Base-by-base conservation (phyloP, 768 basidiomycete species). In the Holtermannia corniformis region DNA sequence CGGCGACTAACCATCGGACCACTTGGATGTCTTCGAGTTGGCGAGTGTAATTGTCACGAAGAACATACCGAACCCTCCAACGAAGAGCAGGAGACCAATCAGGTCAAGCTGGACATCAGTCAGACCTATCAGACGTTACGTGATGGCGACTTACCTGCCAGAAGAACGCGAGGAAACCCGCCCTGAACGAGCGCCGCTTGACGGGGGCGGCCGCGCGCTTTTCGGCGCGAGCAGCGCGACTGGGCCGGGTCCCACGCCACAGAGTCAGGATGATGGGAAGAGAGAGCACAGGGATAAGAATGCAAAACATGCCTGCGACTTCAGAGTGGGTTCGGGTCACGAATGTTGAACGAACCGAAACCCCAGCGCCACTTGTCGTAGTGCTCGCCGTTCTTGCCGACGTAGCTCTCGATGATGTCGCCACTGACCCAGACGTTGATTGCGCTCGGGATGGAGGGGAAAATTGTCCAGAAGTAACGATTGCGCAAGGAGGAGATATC, bases 31-130 rank as follows among this genome's bases (percentile, higher is more conserved):
- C 21, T 59, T 60, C 1, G 59, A 60, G 52, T 70, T 69, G 26
- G 71, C 71, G 24, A 68, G 52, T 1, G 71, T 72, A 56, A 72
- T 59, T 16, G 64, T 68, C 37, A 65, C 59, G 37, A 72, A 62
- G 50, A 70, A 54, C 45, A 72, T 55, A n/a, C 67, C 71, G 43
- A 63, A 56, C 3, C 67, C 67, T 22, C 54, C 64, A 4, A 70
- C 65, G 41, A 72, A 60, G 42, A 72, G 60, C 11, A 70, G 21
- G 1, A 72, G 55, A 12, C 71, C 71, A 52, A 70, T 60, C 14
- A 69, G 42, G 52, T 72, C 71, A 44, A 72, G 61, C 47, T 68
- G 60, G 68, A 68, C n/a, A 72, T 58, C 70, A 70, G 28, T 63
- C 22, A 5, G 37, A 28, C 21, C 54, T 51, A 14, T 45, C 32